Conservation (phyloP, 352 stramenopile genomes). For the Nothophytophthora sp. region DNA sequence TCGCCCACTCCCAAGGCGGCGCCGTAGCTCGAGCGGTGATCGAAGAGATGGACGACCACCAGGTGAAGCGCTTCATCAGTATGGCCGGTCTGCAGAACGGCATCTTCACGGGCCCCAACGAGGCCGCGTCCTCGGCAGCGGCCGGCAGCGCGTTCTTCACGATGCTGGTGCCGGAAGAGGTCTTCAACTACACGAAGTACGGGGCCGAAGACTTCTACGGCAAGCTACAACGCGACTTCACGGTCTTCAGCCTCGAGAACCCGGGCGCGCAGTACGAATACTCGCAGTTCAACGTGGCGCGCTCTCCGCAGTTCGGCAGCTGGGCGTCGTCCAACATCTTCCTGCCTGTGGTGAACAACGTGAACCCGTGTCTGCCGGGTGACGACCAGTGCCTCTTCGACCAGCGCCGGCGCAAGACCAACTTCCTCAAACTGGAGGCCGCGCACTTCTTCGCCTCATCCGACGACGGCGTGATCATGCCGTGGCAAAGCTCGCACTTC, state of each 20-base stretch:
- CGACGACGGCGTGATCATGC: constrained; percentile 22
- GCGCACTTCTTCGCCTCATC: constrained; percentile 43
- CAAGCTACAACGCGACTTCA: constrained; percentile 26
- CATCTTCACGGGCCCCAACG: constrained; percentile 34
- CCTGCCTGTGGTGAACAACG: constrained; percentile 23
- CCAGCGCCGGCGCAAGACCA: constrained; percentile 10
- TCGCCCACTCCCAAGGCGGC: constrained; percentile 35
- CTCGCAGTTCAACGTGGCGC: constrained; percentile 22
- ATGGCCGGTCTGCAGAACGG: constrained; percentile 37
- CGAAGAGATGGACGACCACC: constrained; percentile 48
- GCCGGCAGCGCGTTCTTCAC: constrained; percentile 8
- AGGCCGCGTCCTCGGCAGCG: constrained; percentile 1
- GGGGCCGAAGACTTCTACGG: constrained; percentile 2
- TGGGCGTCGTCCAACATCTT: constrained; percentile 14
- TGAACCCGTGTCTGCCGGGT: constrained; percentile 8
- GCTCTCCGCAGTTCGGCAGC: constrained; percentile 7
- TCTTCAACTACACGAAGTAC: constrained; percentile 32
- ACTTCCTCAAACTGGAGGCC: constrained; percentile 22
- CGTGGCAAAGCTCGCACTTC: constrained; percentile 32
- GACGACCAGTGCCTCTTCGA: background rate
- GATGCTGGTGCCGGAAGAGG: constrained; percentile 4
- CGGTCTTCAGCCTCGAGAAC: constrained; percentile 5
- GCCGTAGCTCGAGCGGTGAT: constrained; percentile 32
- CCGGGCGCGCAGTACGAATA: constrained; percentile 14
- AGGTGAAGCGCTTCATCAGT: constrained; percentile 30